A percentile compares a stretch with the other conserved stretches of the same genome.
phyloP scores from a whole-genome alignment of 1,139 yeast species.

The Yamadazyma diddensiae region DNA sequence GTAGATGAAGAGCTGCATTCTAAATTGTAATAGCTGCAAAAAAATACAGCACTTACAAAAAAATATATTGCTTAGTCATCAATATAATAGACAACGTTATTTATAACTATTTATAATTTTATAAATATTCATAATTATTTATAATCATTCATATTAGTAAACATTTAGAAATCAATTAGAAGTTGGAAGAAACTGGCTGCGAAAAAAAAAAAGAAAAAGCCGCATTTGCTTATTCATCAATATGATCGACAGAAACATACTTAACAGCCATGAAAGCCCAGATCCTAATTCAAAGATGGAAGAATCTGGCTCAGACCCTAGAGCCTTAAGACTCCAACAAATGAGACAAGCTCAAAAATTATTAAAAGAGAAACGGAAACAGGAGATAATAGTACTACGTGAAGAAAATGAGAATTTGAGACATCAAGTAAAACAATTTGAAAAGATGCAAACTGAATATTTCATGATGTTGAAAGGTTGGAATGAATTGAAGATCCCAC shows the following conservation, averaged over 20 bases:
- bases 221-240: too few relatives aligned
- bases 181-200: too few relatives aligned
- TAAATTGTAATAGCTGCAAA: constrained; percentile 8
- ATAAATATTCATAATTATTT: too few relatives aligned
- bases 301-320: too few relatives aligned
- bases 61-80: background rate
- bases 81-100: too few relatives aligned
- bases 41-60: background rate
- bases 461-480: background rate
- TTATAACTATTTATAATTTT: too few relatives aligned
- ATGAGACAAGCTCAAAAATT: constrained; percentile 6
- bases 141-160: too few relatives aligned
- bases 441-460: background rate
- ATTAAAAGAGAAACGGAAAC: constrained; percentile 4
- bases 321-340: constrained; percentile 4
- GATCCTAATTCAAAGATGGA: too few relatives aligned
- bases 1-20: constrained; percentile 34
- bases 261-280: too few relatives aligned
- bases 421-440: background rate
- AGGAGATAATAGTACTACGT: constrained; percentile 1
- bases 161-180: too few relatives aligned
- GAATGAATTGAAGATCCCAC: background rate
- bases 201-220: too few relatives aligned
- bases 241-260: too few relatives aligned
- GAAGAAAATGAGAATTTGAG: constrained; percentile 2